Percentiles rank a stretch among this genome's conserved stretches.
Conservation (phyloP, 805 yeast genomes). For the Monosporozyma solicola region DNA sequence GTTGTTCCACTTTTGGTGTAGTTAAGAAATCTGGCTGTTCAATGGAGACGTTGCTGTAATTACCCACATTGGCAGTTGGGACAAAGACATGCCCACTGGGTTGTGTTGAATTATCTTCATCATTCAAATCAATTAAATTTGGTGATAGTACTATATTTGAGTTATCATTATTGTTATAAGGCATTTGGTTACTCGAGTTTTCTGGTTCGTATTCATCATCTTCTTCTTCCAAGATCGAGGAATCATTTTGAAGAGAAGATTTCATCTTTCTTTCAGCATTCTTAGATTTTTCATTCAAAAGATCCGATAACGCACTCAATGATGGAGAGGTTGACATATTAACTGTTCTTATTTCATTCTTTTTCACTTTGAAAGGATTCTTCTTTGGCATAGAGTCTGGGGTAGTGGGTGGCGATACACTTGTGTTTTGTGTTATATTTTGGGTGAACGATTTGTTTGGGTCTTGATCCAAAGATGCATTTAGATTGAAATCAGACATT, state of each 20-base stretch:
- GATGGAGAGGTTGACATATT: constrained; percentile 38
- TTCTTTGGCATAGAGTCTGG: neutral
- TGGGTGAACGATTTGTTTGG: neutral
- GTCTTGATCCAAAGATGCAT: neutral
- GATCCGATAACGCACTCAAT: constrained; percentile 34
- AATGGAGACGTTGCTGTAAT: neutral
- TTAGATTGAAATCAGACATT: constrained; percentile 14
- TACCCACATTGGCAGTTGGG: neutral
- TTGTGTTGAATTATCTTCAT: constrained; percentile 1
- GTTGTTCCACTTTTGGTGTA: constrained; percentile 17
- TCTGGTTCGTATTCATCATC: constrained; percentile 13
- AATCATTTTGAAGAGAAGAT: constrained; percentile 8
- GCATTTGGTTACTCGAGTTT: neutral
- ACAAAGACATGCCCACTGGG: neutral
- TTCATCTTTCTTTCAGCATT: constrained; percentile 22
- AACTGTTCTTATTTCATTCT: constrained; percentile 18
- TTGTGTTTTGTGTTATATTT: neutral
- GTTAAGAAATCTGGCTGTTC: constrained; percentile 26
- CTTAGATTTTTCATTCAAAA: constrained; percentile 32
- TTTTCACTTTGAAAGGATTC: neutral
- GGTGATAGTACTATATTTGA: constrained; percentile 21
- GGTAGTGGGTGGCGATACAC: neutral
- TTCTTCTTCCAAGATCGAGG: constrained; percentile 19
- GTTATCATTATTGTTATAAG: neutral
- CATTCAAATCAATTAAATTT: constrained; percentile 29